Base-by-base conservation (phyloP, 73 alveolate genomes). In the Paramecium bursaria region DNA sequence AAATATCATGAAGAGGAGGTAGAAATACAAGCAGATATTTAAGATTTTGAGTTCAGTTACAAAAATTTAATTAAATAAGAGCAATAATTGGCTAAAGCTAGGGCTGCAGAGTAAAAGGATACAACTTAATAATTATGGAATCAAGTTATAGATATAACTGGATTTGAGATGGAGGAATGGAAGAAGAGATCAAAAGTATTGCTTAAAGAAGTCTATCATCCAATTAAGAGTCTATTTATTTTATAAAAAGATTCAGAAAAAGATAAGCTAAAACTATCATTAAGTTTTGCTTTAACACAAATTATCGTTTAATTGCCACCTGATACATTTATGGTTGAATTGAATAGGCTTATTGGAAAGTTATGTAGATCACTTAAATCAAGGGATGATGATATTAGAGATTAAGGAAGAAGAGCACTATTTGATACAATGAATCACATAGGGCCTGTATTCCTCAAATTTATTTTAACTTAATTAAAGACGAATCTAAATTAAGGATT, bases 31-130 rank as follows among this genome's bases (percentile, higher is more conserved):
- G 14, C 27, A 1, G 13, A 67, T 39, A 42, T 67, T 1, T 39
- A 39, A 0, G 82, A 67, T 15, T 67, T 67, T 67, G 82, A 67
- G 44, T 67, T 67, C 44, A 67, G 82, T 67, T 67, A 67, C 33
- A 67, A 57, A 42, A 67, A 47, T 35, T 6, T 67, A n/a, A 67
- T 67, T 15, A 39, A 67, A 67, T 42, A 67, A 42, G 82, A 67
- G 11, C 33, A 67, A 42, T 53, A 67, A 7, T 67, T 67, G 21
- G 82, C 82, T 25, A 67, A 67, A 42, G 82, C 50, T 1, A 31
- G 82, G 35, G 82, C 22, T 11, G 49, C 5, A 39, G 14, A 39
- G 11, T 39, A 39, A 39, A 67, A 67, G 27, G 82, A 67, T 67
- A 35, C 22, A 25, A 25, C 60, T 3, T 39, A 35, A 19, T 44